A percentile compares a stretch with the other conserved stretches of the same genome.
Conservation (phyloP, 768 basidiomycete genomes). For the Saitozyma sp. region DNA sequence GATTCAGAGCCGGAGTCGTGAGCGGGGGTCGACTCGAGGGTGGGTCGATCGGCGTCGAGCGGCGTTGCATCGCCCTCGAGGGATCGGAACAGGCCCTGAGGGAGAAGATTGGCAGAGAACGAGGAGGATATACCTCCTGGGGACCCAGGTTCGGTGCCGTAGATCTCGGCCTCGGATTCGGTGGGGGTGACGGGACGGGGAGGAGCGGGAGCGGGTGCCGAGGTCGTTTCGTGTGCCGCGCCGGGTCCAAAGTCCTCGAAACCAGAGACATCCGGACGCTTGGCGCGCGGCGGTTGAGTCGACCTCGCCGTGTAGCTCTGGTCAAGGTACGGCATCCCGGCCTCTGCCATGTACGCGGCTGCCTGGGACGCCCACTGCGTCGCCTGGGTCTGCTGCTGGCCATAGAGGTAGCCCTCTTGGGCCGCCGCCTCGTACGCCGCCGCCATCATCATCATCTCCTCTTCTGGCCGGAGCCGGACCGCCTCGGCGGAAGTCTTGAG, state of each 20-base stretch:
- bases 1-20: conserved; percentile 30
- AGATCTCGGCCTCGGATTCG: conserved; percentile 41
- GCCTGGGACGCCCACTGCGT: conserved; percentile 48
- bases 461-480: conserved; percentile 55
- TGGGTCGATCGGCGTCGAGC: conserved; percentile 15
- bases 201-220: neutral
- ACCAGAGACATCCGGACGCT: conserved; percentile 41
- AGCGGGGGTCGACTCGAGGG: conserved; percentile 1
- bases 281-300: conserved; percentile 11
- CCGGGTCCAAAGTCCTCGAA: conserved; percentile 53
- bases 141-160: conserved; percentile 50
- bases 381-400: conserved; percentile 13
- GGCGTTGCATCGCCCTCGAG: conserved; percentile 50
- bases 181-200: conserved; percentile 13
- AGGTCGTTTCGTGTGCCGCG: conserved; percentile 7
- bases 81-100: conserved; percentile 51
- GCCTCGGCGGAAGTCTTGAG: conserved; percentile 64
- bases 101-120: conserved; percentile 51
- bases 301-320: conserved; percentile 36
- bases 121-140: conserved; percentile 51
- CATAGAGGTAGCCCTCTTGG: conserved; percentile 36
- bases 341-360: conserved; percentile 48
- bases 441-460: conserved; percentile 51
- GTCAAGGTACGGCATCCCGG: conserved; percentile 47
- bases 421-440: conserved; percentile 46